Evolutionary conservation across 73 alveolate species (phyloP).

Genomic region (Durusdinium trenchii): DNA sequence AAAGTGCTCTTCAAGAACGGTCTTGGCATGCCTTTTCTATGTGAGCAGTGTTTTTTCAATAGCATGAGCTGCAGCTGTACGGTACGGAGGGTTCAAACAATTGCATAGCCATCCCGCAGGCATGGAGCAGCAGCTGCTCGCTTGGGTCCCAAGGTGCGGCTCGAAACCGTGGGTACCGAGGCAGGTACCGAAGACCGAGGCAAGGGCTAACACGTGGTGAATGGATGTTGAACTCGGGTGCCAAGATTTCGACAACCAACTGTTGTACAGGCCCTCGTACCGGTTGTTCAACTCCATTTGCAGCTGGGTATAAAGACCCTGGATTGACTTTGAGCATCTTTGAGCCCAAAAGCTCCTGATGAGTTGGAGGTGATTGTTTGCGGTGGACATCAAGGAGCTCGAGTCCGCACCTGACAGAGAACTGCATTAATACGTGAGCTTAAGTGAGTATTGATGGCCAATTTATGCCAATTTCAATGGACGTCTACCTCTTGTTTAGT

Average conservation of each 20-base stretch:
- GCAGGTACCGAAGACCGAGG: neutral
- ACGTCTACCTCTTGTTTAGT: too few species aligned
- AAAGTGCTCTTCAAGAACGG: neutral
- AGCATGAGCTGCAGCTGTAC: neutral
- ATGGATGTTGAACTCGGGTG: too few species aligned
- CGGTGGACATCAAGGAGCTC: slow-evolving; percentile 82
- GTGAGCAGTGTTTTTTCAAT: neutral
- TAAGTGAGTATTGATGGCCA: neutral
- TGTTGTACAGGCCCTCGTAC: too few species aligned
- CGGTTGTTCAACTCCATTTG: too few species aligned
- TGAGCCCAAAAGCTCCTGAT: neutral
- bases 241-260: too few species aligned
- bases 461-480: neutral
- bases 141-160: slow-evolving; percentile 28
- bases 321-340: neutral
- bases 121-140: slow-evolving; percentile 59
- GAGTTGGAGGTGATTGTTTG: slow-evolving; percentile 37
- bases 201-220: neutral
- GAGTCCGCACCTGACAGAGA: neutral
- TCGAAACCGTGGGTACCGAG: neutral
- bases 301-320: too few species aligned
- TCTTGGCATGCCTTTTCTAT: too few species aligned
- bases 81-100: too few species aligned
- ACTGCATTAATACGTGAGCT: neutral
- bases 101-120: neutral